phyloP scores from a whole-genome alignment of 116 monocot species.

The Iris pallida region DNA sequence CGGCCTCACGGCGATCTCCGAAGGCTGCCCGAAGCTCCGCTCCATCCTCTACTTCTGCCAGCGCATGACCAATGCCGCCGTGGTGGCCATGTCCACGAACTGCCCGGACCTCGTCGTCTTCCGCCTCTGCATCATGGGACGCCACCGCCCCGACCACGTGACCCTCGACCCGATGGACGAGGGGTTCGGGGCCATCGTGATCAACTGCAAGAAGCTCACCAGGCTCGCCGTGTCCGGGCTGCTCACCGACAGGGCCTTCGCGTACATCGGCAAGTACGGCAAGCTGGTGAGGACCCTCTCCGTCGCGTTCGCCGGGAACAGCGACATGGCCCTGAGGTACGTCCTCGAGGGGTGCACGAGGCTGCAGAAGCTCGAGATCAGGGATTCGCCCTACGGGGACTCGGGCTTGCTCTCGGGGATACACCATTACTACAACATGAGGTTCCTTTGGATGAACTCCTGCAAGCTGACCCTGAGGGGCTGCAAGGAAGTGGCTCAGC shows the following conservation, averaged over 20 bases:
- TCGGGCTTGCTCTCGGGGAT: constrained; percentile 60
- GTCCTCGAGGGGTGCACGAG: constrained; percentile 78
- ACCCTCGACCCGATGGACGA: constrained; percentile 82
- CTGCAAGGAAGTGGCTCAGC: constrained; percentile 64
- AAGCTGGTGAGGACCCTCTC: constrained; percentile 76
- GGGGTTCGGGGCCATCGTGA: constrained; percentile 82
- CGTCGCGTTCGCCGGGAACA: constrained; percentile 77
- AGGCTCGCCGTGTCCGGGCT: constrained; percentile 82
- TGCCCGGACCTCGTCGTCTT: constrained; percentile 71
- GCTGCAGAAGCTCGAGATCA: constrained; percentile 85
- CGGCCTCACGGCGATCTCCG: constrained; percentile 23
- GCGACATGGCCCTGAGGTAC: constrained; percentile 53
- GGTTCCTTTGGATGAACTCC: constrained; percentile 88
- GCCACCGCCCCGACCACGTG: constrained; percentile 54
- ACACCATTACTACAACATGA: constrained; percentile 83
- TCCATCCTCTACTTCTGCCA: constrained; percentile 34
- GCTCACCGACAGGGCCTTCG: constrained; percentile 74
- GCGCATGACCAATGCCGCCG: constrained; percentile 33
- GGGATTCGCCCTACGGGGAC: constrained; percentile 82
- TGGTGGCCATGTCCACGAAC: constrained; percentile 25
- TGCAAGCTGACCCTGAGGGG: constrained; percentile 61
- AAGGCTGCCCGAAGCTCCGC: constrained; percentile 27
- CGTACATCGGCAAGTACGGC: constrained; percentile 71
- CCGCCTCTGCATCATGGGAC: constrained; percentile 88
- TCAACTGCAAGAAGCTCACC: constrained; percentile 83